These are phyloP conservation scores for Pestalotiopsis sp. DNA, from an alignment of 2,329 filamentous ascomycete genomes.

Conservation along the genomic window DNA sequence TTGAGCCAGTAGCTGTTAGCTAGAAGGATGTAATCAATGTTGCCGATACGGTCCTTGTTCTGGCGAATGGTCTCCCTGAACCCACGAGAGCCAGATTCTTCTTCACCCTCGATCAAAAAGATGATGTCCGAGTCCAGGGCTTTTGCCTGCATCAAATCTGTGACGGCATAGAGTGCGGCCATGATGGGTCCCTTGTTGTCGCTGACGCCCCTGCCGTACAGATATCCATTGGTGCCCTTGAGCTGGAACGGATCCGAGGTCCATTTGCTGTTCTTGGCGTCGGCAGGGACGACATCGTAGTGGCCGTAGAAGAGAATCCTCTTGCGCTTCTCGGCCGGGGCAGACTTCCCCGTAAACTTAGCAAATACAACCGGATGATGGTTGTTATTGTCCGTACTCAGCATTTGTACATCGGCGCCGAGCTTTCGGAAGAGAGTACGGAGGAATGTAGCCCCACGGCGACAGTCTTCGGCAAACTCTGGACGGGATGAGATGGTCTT, in stretches of 20 bases:
- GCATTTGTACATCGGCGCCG: conserved; percentile 85
- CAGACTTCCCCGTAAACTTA: conserved; percentile 77
- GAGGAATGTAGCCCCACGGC: conserved; percentile 87
- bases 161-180: conserved; percentile 90
- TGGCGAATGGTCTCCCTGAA: conserved; percentile 82
- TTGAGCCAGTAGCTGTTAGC: conserved; percentile 99
- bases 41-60: conserved; percentile 83
- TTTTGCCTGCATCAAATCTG: conserved; percentile 85
- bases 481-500: conserved; percentile 88
- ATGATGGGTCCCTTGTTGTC: conserved; percentile 98
- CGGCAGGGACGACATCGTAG: conserved; percentile 94
- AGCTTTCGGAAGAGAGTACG: conserved; percentile 90
- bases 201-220: conserved; percentile 94
- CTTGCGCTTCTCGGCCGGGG: conserved; percentile 69
- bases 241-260: conserved; percentile 86
- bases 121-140: conserved; percentile 84
- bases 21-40: conserved; percentile 90
- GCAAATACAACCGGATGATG: conserved; percentile 95
- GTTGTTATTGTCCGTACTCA: conserved; percentile 72
- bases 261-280: conserved; percentile 83
- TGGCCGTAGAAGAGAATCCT: conserved; percentile 96
- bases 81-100: conserved; percentile 90
- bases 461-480: conserved; percentile 88
- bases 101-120: conserved; percentile 95
- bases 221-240: conserved; percentile 84